Percentiles rank a stretch among this genome's conserved stretches.
Conservation (phyloP, 2,329 filamentous ascomycete species). For the Pyricularia sp. region DNA sequence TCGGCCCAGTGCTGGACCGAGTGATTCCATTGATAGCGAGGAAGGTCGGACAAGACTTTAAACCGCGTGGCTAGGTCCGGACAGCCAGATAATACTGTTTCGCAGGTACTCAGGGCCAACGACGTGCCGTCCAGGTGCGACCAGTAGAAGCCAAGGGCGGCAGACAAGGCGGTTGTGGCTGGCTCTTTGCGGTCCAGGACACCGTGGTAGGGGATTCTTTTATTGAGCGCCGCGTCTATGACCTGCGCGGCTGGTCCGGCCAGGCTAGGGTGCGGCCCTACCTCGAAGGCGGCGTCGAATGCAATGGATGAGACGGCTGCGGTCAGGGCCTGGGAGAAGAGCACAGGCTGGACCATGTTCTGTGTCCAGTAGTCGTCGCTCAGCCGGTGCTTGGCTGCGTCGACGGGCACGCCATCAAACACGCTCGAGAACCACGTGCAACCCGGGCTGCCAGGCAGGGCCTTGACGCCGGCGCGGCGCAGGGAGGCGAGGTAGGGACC, state of each 20-base stretch:
- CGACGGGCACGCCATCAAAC: constrained; percentile 5
- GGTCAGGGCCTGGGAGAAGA: constrained; percentile 26
- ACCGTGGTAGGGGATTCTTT: background rate
- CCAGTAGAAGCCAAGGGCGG: background rate
- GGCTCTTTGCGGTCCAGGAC: background rate
- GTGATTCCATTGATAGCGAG: constrained; percentile 7
- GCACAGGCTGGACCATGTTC: constrained; percentile 32
- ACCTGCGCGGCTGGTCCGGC: constrained; percentile 14
- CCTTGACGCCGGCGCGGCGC: background rate
- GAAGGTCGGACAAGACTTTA: constrained; percentile 5
- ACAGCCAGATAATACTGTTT: constrained; percentile 13
- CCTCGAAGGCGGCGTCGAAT: constrained; percentile 25
- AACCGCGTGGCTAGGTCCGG: background rate
- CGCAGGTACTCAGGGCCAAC: constrained; percentile 7
- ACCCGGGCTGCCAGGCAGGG: constrained; percentile 21
- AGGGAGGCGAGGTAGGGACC: background rate
- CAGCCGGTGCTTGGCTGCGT: constrained; percentile 15
- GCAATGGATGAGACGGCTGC: constrained; percentile 11
- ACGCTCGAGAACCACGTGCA: constrained; percentile 12
- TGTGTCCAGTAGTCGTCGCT: constrained; percentile 27
- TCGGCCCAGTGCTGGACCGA: constrained; percentile 3
- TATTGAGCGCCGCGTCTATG: constrained; percentile 17
- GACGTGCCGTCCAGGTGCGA: constrained; percentile 5
- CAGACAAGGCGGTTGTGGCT: background rate
- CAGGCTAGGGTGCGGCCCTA: constrained; percentile 25